Evolutionary conservation across 2,329 filamentous ascomycete genomes (phyloP), one percentile per base, ranked within the genome.

Genomic region (Hypoxylon sp.): DNA sequence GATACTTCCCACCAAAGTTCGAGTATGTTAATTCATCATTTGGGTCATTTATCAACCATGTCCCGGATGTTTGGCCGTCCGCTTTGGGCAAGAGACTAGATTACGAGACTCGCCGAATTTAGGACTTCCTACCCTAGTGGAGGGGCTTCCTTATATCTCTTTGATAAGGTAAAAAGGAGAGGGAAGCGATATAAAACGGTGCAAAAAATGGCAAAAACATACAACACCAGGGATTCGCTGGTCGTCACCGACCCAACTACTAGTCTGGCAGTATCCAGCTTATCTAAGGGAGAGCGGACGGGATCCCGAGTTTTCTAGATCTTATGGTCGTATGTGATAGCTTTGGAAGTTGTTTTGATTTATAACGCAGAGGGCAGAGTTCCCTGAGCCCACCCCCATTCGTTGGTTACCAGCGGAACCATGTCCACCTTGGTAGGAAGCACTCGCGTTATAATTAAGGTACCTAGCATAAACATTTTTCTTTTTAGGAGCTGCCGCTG

Each of bases 211-310:
- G n/a, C 3, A n/a, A 42, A 42, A 42, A 42, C 39, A 44, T 44
- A 44, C 39, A 44, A 44, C 39, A 44, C 39, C 39, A 11, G 39
- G 39, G n/a, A 44, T 44, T 44, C 39, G 39, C 39, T 44, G 39
- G 39, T 19, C 31, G 29, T 19, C 33, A 53, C 50, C 29, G 17
- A 19, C 39, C 39, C 13, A 51, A 31, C 24, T 51, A 51, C 47
- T 31, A 17, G 33, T 31, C 24, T 9, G 22, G 24, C 47, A 3
- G 17, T 44, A 44, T 44, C 39, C 5, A 10, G 39, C n/a, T 44
- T 44, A 44, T 44, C 39, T 22, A 3, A 22, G 39, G 39, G 39
- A 19, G 39, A 44, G 39, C 39, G 17, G 39, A 44, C 39, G 39
- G 39, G 39, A 44, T 19, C 39, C 39, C 39, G 39, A 44, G 39